Evolutionary conservation across 2,329 filamentous ascomycete species (phyloP), one percentile per base, ranked within the genome.

Genomic region (Chaetothyriales sp.): DNA sequence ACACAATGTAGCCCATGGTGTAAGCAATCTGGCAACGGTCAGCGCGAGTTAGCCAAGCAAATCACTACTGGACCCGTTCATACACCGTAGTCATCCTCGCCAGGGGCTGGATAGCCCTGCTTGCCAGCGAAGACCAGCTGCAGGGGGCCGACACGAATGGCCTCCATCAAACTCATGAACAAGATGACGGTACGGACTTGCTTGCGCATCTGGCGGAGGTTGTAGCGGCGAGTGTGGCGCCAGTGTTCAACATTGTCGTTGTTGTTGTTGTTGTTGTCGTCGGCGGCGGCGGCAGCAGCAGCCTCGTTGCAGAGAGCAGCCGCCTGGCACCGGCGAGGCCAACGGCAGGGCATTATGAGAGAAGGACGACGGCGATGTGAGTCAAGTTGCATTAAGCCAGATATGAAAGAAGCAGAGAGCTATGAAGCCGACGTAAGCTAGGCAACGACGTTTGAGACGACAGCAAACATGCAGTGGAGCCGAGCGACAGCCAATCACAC

Each of bases 1-100:
- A 56, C 15, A 60, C 13, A 44, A 60, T 51, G 48, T 56, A 59
- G 47, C 57, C 58, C 4, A 60, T 53, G 22, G 50, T 58, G 48
- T 59, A 56, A 20, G 55, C 55, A 52, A 60, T 59, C 58, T 60
- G 46, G 29, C n/a, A 47, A 1, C 20, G 29, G 48, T 55, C 46
- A 53, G 20, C 18, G 2, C n/a, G 6, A 44, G 10, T 6, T 13
- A 2, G 2, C 28, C 19, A 44, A 8, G 6, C 45, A 22, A 22
- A 40, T 22, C 7, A 40, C 13, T n/a, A 37, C 13, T 20, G 7
- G 43, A n/a, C 2, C 10, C 1, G 19, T 18, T 49, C 56, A 40
- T 59, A 60, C 58, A 22, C 58, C 58, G 47, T 53, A 59, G 50
- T 60, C 58, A 15, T 60, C 56, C n/a, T 52, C 47, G 13, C 51